phyloP scores from a whole-genome alignment of 129 eudicot species.

The Daucus carota region DNA sequence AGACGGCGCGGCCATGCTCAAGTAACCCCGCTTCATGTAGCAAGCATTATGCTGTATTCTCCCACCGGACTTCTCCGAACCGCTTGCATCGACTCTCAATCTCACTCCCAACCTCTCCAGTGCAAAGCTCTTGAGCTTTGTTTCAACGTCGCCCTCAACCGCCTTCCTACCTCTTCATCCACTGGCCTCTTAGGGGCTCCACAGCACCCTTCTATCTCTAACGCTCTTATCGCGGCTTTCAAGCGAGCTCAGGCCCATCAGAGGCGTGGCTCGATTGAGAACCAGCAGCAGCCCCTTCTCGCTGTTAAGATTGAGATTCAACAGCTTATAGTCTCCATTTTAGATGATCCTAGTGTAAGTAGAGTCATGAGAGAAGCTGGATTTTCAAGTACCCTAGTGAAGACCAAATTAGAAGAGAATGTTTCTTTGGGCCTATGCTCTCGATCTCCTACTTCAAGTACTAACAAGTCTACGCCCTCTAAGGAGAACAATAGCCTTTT shows the following conservation, averaged over 20 bases:
- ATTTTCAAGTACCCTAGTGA: conserved; percentile 79
- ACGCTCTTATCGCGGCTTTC: conserved; percentile 82
- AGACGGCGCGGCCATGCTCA: conserved; percentile 83
- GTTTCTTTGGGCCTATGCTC: conserved; percentile 41
- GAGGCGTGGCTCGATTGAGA: conserved; percentile 78
- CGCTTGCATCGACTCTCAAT: conserved; percentile 71
- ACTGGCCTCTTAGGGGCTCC: conserved; percentile 32
- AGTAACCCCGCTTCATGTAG: conserved; percentile 83
- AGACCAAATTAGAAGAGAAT: conserved; percentile 63
- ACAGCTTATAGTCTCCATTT: conserved; percentile 68
- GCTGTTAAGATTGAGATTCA: conserved; percentile 74
- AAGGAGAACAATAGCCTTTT: conserved; percentile 19
- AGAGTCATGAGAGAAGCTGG: conserved; percentile 95
- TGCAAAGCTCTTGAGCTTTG: conserved; percentile 96
- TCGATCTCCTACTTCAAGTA: conserved; percentile 18
- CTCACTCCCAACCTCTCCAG: conserved; percentile 76
- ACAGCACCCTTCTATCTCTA: conserved; percentile 65
- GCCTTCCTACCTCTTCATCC: conserved; percentile 55
- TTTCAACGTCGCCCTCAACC: conserved; percentile 82
- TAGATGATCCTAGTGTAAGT: conserved; percentile 90
- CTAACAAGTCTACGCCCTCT: conserved; percentile 18
- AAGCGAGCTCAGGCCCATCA: conserved; percentile 95
- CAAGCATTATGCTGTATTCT: conserved; percentile 56
- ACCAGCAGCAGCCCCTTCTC: conserved; percentile 67
- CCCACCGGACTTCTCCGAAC: conserved; percentile 49